Base-by-base conservation (phyloP, 768 basidiomycete species). In the Trametes sanguinea region DNA sequence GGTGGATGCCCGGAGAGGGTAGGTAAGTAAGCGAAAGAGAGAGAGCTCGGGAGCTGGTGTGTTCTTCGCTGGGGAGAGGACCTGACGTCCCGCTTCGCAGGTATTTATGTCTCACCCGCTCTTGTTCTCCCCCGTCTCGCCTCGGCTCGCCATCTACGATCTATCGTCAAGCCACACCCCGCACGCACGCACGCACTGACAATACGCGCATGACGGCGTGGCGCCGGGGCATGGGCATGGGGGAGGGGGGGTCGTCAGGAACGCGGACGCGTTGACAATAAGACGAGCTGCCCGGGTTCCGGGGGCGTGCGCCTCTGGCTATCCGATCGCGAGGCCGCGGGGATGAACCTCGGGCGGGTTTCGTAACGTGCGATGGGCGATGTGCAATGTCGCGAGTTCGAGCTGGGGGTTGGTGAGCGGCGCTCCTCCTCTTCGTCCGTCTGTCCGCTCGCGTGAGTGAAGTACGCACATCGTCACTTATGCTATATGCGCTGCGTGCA, bases 221-320 rank as follows among this genome's bases (percentile, higher is more conserved):
- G 22, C 22, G 22, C 22, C 22, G 22, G 22, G 22, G 22, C 22
- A 22, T 22, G 22, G 22, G 22, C 22, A 22, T 22, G 22, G 22
- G 22, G 39, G 45, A 22, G 27, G 55, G 9, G 9, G 39, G 10
- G 9, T 47, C 14, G 55, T 27, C 55, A 56, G 35, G 44, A 47
- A 47, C 56, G 39, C 4, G 46, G 42, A 39, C 10, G 47, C 37
- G 35, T 57, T 57, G 56, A 57, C 56, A 57, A 57, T 57, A 57
- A 57, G 56, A 14, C 46, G 45, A 33, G 10, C 16, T 48, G 17
- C 37, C 22, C 56, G 17, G 47, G 16, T 40, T 48, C 35, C 56
- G 35, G 37, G 46, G 14, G 35, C 17, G 17, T n/a, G 46, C 56
- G 47, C 35, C 27, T 48, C 35, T 47, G 22, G 22, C 44, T 48